Base-by-base conservation (phyloP, 768 basidiomycete genomes). In the Leccinum uliginosum region DNA sequence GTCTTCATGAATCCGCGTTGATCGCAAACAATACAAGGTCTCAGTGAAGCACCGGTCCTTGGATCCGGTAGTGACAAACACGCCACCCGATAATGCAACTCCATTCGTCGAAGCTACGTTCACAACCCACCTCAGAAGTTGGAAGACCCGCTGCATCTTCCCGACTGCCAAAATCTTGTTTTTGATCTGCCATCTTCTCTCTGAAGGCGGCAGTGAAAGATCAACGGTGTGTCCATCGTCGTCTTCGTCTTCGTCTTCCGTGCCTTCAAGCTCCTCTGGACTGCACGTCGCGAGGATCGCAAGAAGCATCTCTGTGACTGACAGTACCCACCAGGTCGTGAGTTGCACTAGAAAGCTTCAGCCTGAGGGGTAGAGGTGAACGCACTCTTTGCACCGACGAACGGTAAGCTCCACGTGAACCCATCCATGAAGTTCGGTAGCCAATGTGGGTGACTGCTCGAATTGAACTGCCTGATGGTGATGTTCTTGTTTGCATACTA, bases 341-440 rank as follows among this genome's bases (percentile, higher is more conserved):
- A 51, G 49, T 40, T 27, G 6, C 35, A 19, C 0, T 23, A 6
- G 17, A 34, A 27, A 14, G 6, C n/a, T 3, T 17, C 21, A 30
- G n/a, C n/a, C n/a, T n/a, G n/a, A n/a, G 35, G 10, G 6, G 30
- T 2, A 47, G 14, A n/a, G 34, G n/a, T 14, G 0, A 23, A 62
- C 92, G 55, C 62, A 96, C 96, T 98, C 76, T 99, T 99, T 53
- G 91, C 87, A 50, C 95, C 96, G 3, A 99, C 96, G 67, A 99
- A 99, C 0, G 96, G 96, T 57, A 99, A 71, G 80, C 90, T 93
- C 96, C 96, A 99, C 3, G 95, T 98, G 70, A 99, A 98, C 32
- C 91, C 95, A 68, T 98, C 93, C 87, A 97, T 95, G 62, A 98
- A 97, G 74, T 98, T 98, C 0, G 96, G 96, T 30, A 99, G 74